Evolutionary conservation across 2,329 filamentous ascomycete species (phyloP).

Genomic region (Botrytis tulipae): DNA sequence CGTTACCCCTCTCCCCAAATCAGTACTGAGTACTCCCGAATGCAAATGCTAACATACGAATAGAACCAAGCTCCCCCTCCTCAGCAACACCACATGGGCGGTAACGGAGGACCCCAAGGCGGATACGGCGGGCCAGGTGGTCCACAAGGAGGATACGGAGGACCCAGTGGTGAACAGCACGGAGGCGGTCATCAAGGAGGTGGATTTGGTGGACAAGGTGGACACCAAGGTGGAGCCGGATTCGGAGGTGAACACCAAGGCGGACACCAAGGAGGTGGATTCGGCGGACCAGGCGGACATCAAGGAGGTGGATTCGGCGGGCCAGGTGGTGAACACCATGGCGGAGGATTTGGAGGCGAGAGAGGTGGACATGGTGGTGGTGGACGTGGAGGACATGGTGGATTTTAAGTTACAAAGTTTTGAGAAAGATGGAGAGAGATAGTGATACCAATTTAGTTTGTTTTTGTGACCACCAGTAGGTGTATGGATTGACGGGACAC

Average conservation of each 20-base stretch:
- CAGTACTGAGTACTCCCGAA: background rate
- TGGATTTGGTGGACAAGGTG: background rate
- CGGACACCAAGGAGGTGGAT: too few species aligned
- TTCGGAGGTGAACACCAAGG: background rate
- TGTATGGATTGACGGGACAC: too few species aligned
- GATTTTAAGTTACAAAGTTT: background rate
- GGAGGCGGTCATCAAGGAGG: background rate
- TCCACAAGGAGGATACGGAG: background rate
- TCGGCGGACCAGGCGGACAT: background rate
- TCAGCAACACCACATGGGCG: background rate
- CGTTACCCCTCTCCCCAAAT: background rate
- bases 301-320: background rate
- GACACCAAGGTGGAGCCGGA: background rate
- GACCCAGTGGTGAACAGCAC: background rate
- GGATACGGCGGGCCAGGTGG: background rate
- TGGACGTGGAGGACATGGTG: background rate
- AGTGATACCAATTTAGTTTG: slow-evolving; percentile 11
- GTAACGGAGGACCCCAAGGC: background rate
- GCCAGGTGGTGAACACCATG: background rate
- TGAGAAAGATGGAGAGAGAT: too few species aligned
- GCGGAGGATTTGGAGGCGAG: background rate
- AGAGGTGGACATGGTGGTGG: background rate
- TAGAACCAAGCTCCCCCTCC: slow-evolving; percentile 1
- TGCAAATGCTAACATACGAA: background rate
- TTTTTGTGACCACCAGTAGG: background rate